Conservation (phyloP, 2,329 filamentous ascomycete species). For the Elsinoe necatrix region DNA sequence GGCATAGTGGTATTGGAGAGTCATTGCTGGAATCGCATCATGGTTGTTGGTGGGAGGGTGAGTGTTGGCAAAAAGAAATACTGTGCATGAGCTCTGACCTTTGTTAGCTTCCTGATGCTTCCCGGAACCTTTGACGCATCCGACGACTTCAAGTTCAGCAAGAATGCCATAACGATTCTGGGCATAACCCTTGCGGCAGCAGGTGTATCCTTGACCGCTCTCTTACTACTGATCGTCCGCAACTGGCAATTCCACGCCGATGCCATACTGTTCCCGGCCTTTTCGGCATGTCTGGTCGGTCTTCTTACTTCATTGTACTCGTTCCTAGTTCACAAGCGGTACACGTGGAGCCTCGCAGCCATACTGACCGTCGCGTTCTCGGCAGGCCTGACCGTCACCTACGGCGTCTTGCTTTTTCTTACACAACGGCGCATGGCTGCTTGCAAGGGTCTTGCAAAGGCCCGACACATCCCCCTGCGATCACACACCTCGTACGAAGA, state of each 20-base stretch:
- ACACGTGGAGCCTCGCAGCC: conserved; percentile 37
- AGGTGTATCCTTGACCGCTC: conserved; percentile 41
- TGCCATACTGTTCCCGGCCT: conserved; percentile 38
- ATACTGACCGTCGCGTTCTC: conserved; percentile 37
- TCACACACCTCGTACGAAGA: conserved; percentile 17
- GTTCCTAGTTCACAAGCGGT: conserved; percentile 36
- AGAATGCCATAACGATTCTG: conserved; percentile 36
- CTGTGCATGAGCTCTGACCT: conserved; percentile 17
- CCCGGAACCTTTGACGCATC: conserved; percentile 39
- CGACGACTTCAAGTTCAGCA: conserved; percentile 32
- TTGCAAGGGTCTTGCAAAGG: conserved; percentile 22
- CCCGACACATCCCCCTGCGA: conserved; percentile 15
- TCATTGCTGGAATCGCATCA: conserved; percentile 36
- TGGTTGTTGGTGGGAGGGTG: conserved; percentile 44
- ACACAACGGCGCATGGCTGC: conserved; percentile 35
- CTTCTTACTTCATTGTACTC: conserved; percentile 42
- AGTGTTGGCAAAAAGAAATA: conserved; percentile 19
- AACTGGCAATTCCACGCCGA: conserved; percentile 41
- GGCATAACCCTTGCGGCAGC: conserved; percentile 40
- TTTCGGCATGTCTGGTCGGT: conserved; percentile 39
- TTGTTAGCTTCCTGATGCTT: conserved; percentile 40
- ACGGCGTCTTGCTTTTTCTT: conserved; percentile 35
- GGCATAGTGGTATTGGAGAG: conserved; percentile 41
- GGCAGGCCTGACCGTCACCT: conserved; percentile 34
- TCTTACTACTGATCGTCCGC: conserved; percentile 40